These are phyloP conservation scores for Spergularia bocconei DNA, from an alignment of 148 eudicot species.

Conservation along the genomic window DNA sequence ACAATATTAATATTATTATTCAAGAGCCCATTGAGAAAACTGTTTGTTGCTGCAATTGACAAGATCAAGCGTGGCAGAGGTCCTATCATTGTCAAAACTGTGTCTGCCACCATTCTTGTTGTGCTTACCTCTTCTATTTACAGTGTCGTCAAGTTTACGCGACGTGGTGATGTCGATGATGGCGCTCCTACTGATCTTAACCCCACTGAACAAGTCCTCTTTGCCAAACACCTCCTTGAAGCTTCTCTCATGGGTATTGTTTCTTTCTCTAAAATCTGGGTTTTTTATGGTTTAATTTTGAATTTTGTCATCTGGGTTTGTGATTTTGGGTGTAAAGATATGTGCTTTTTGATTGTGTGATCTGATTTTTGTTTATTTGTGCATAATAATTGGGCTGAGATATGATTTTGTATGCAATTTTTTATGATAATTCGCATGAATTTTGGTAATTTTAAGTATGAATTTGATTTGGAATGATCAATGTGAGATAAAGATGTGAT, in stretches of 20 bases:
- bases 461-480: neutral
- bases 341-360: slow-evolving; percentile 2
- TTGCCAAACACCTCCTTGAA: slow-evolving; percentile 57
- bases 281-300: neutral
- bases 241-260: slow-evolving; percentile 84
- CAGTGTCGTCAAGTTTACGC: slow-evolving; percentile 37
- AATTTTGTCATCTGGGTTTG: neutral
- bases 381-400: neutral
- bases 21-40: slow-evolving; percentile 70
- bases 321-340: neutral
- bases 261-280: neutral
- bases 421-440: neutral
- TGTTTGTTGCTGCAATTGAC: slow-evolving; percentile 55
- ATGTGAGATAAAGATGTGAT: neutral
- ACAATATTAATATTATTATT: slow-evolving; percentile 58
- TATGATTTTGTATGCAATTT: neutral
- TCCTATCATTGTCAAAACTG: slow-evolving; percentile 70
- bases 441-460: neutral
- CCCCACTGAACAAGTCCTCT: slow-evolving; percentile 76
- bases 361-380: neutral
- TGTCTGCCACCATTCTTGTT: slow-evolving; percentile 48
- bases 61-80: slow-evolving; percentile 77
- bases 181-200: slow-evolving; percentile 51
- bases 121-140: slow-evolving; percentile 52
- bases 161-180: slow-evolving; percentile 43